phyloP scores from a whole-genome alignment of 2,329 filamentous ascomycete species.

The Fusarium sp. region DNA sequence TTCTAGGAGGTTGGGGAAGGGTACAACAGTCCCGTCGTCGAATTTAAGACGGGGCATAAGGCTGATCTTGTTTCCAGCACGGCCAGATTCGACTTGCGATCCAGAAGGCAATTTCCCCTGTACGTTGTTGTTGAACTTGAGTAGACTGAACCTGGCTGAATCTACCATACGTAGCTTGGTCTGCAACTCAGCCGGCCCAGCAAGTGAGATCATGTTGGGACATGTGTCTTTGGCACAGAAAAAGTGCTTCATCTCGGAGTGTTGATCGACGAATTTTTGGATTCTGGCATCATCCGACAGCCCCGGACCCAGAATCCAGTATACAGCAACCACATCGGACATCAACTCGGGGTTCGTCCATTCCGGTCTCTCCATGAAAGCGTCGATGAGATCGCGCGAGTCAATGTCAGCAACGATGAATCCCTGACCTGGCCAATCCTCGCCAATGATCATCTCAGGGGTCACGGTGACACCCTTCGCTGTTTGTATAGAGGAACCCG shows the following conservation, averaged over 20 bases:
- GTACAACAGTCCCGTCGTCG: conserved; percentile 59
- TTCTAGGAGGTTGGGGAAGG: conserved; percentile 59
- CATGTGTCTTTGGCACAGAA: conserved; percentile 80
- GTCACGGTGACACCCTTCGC: conserved; percentile 76
- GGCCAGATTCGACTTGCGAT: conserved; percentile 53
- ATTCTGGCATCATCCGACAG: conserved; percentile 72
- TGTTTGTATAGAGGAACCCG: conserved; percentile 71
- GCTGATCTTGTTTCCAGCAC: conserved; percentile 57
- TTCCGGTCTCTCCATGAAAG: conserved; percentile 76
- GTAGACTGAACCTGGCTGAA: conserved; percentile 76
- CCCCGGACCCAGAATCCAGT: conserved; percentile 83
- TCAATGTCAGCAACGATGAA: conserved; percentile 86
- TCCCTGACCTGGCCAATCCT: conserved; percentile 73
- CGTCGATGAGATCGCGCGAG: conserved; percentile 73
- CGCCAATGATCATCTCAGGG: conserved; percentile 86
- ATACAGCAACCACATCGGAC: conserved; percentile 72
- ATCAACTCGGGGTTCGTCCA: conserved; percentile 75
- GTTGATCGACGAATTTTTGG: conserved; percentile 74
- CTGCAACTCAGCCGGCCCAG: conserved; percentile 73
- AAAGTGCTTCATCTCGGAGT: conserved; percentile 74
- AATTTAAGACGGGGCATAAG: conserved; percentile 61
- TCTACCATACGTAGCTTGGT: conserved; percentile 79
- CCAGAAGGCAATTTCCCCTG: conserved; percentile 39
- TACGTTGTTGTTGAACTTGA: conserved; percentile 68
- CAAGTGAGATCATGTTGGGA: conserved; percentile 78